Conservation (phyloP, 257 asterid species). For the Solanum pinnatisectum region DNA sequence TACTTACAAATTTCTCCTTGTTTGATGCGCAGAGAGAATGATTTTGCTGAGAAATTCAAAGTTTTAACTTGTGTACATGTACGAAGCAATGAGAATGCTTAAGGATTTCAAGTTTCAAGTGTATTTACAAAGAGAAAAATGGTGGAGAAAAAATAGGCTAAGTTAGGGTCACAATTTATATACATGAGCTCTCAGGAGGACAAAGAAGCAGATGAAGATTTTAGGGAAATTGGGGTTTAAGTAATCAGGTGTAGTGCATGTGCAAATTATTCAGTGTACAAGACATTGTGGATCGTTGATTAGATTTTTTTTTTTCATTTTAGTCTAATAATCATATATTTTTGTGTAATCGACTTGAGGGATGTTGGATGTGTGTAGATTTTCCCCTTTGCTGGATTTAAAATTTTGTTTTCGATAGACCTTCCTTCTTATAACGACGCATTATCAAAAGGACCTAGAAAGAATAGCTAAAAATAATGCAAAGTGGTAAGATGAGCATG, state of each 20-base stretch:
- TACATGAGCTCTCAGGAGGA: neutral
- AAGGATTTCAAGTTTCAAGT: neutral
- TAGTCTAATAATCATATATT: neutral
- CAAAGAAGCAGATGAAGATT: neutral
- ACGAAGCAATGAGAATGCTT: neutral
- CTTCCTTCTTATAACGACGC: fast-evolving
- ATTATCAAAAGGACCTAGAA: neutral
- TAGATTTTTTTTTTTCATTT: neutral
- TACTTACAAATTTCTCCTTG: neutral
- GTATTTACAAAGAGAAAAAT: neutral
- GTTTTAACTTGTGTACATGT: neutral
- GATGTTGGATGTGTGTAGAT: neutral
- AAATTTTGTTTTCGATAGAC: fast-evolving
- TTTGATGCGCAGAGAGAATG: neutral
- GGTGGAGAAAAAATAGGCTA: neutral
- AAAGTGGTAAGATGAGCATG: neutral
- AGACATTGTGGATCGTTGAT: neutral
- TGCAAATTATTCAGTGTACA: neutral
- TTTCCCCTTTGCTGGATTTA: neutral
- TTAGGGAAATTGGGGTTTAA: neutral
- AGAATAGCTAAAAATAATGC: neutral
- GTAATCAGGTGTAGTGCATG: neutral
- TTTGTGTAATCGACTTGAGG: neutral
- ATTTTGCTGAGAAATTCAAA: neutral
- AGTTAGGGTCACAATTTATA: neutral